Conservation (phyloP, 2,329 filamentous ascomycete genomes). For the Neurospora crassa region DNA sequence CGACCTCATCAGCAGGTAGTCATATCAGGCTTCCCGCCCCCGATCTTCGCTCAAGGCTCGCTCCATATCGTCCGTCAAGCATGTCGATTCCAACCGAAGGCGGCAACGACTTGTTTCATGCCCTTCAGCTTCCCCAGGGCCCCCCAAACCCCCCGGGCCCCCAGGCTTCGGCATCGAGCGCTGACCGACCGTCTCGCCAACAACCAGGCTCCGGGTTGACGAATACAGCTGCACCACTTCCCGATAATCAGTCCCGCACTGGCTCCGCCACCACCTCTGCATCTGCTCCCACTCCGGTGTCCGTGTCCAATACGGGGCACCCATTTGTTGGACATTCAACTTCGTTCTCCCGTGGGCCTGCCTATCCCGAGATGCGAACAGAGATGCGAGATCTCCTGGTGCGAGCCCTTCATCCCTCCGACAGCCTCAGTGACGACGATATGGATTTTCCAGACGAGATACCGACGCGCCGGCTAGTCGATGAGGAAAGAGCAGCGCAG, state of each 20-base stretch:
- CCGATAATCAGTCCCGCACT: background rate
- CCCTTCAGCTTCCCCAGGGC: background rate
- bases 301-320: background rate
- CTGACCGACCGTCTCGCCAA: background rate
- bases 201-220: background rate
- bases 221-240: background rate
- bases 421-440: constrained; percentile 18
- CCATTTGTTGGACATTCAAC: background rate
- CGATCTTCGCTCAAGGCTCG: background rate
- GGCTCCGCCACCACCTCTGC: background rate
- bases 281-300: background rate
- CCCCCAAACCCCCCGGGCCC: background rate
- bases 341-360: background rate
- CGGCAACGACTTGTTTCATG: background rate
- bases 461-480: background rate
- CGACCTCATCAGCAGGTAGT: background rate
- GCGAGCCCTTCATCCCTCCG: constrained; percentile 2
- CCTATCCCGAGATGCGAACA: background rate
- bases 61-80: background rate
- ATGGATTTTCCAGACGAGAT: constrained; percentile 9
- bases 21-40: background rate
- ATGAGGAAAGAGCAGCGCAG: constrained; percentile 24
- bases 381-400: background rate
- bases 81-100: background rate
- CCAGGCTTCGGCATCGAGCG: background rate